These are phyloP conservation scores for Pseudogymnoascus sp. DNA, from an alignment of 2,329 filamentous ascomycete genomes.

Conservation along the genomic window DNA sequence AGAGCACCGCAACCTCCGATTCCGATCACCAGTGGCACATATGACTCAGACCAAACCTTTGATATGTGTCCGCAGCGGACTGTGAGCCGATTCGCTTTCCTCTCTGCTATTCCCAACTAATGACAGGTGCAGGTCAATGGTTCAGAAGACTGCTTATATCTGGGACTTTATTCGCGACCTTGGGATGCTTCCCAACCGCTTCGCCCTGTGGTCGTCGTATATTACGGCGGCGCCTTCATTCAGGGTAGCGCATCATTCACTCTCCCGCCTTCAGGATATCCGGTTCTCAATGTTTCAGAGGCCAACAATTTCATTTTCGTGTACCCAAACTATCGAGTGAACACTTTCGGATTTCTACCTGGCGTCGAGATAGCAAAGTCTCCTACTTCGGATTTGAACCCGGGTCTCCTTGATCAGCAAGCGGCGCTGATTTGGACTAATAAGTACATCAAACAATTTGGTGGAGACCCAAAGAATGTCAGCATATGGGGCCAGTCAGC, in stretches of 20 bases:
- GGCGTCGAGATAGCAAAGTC: conserved; percentile 44
- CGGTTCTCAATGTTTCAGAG: conserved; percentile 47
- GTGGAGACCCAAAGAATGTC: conserved; percentile 49
- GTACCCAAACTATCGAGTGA: conserved; percentile 57
- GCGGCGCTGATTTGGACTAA: conserved; percentile 51
- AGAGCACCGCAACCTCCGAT: conserved; percentile 51
- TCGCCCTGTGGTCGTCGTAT: conserved; percentile 51
- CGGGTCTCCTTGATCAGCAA: conserved; percentile 56
- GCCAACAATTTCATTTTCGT: conserved; percentile 47
- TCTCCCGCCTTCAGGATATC: conserved; percentile 50
- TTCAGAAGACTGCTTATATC: conserved; percentile 54
- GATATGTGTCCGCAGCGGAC: conserved; percentile 53
- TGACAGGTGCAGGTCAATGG: conserved; percentile 35
- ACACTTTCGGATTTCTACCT: conserved; percentile 61
- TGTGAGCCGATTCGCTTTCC: conserved; percentile 22
- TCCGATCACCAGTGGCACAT: conserved; percentile 40
- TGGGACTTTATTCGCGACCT: conserved; percentile 52
- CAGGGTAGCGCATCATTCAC: conserved; percentile 47
- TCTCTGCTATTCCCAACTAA: not conserved
- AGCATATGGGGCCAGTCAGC: conserved; percentile 55
- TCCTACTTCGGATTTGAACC: conserved; percentile 49
- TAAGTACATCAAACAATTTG: conserved; percentile 50
- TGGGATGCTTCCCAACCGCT: conserved; percentile 40
- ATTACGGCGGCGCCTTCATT: conserved; percentile 56
- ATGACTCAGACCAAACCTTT: conserved; percentile 47